Base-by-base conservation (phyloP, 2,329 filamentous ascomycete species). In the Verticillium zaregamsianum region DNA sequence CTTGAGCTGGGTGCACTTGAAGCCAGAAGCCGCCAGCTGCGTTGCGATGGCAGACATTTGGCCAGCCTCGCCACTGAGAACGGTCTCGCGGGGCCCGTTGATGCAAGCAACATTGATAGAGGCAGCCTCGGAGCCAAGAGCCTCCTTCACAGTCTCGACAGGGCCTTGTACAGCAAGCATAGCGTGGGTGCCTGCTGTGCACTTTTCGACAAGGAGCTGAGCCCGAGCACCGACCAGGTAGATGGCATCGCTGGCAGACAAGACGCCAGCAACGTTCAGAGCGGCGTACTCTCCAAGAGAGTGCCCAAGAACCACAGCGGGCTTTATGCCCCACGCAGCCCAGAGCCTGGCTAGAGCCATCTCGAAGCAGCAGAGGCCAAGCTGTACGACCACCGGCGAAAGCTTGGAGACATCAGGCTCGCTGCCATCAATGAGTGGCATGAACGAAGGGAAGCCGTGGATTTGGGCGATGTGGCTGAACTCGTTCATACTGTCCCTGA, bases 221-320 rank as follows among this genome's bases (percentile, higher is more conserved):
- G 90, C 90, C 65, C 91, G 84, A 59, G 79, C 73, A 45, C 90
- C 90, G 23, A 93, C 89, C 1, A 93, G 80, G 66, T 87, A 88
- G 61, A 94, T 84, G 69, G 89, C 86, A 70, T 92, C 90, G 67
- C 85, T 85, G 23, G 85, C 86, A 20, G 88, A 90, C 33, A 92
- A 78, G 17, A 92, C 88, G 58, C 89, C 90, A 59, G 90, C 87
- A 49, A 87, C 81, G 68, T 90, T 82, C 12, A 92, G 82, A 49
- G 90, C 89, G 40, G 90, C 88, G 68, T 91, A 92, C 72, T 92
- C 89, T 59, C 90, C 90, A 32, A 92, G 77, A 67, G 87, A 90
- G 73, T 86, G 85, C 20, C 85, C 85, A 15, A 86, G 71, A 1
- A 87, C 84, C 6, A 77, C 83, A 17, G 82, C 79, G 2, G 85